phyloP scores from a whole-genome alignment of 2,329 filamentous ascomycete species.

The Venturia carpophila region DNA sequence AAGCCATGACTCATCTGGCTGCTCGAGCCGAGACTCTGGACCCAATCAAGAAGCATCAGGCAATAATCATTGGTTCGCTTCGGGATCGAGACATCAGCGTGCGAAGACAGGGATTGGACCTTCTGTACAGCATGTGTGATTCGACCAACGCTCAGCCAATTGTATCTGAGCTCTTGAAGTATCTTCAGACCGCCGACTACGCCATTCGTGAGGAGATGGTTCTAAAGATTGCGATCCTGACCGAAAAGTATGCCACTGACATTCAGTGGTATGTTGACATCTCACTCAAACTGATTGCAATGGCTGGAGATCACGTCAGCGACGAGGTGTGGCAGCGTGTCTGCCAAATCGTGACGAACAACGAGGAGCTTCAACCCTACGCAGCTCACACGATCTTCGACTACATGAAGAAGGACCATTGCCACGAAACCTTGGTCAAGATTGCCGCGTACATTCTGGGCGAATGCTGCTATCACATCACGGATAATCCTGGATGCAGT shows the following conservation, averaged over 20 bases:
- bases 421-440: constrained; percentile 95
- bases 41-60: constrained; percentile 96
- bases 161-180: constrained; percentile 86
- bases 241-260: constrained; percentile 96
- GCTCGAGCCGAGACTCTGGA: constrained; percentile 89
- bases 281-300: constrained; percentile 83
- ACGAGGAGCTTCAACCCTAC: constrained; percentile 95
- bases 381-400: constrained; percentile 88
- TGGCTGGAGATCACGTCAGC: constrained; percentile 96
- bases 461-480: constrained; percentile 94
- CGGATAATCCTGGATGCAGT: constrained; percentile 83
- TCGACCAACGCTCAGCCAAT: constrained; percentile 88
- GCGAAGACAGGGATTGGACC: constrained; percentile 84
- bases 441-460: constrained; percentile 94
- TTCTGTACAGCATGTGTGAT: constrained; percentile 99
- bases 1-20: constrained; percentile 97
- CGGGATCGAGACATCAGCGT: constrained; percentile 97
- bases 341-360: constrained; percentile 98
- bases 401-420: constrained; percentile 86
- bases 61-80: constrained; percentile 87
- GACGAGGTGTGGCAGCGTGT: constrained; percentile 99
- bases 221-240: constrained; percentile 94
- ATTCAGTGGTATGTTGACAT: constrained; percentile 99
- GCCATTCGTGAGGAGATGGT: constrained; percentile 99
- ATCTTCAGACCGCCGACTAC: constrained; percentile 93